A percentile compares a stretch with the other conserved stretches of the same genome.
Conservation (phyloP, 441 rosid species). For the Daphne laureola region DNA sequence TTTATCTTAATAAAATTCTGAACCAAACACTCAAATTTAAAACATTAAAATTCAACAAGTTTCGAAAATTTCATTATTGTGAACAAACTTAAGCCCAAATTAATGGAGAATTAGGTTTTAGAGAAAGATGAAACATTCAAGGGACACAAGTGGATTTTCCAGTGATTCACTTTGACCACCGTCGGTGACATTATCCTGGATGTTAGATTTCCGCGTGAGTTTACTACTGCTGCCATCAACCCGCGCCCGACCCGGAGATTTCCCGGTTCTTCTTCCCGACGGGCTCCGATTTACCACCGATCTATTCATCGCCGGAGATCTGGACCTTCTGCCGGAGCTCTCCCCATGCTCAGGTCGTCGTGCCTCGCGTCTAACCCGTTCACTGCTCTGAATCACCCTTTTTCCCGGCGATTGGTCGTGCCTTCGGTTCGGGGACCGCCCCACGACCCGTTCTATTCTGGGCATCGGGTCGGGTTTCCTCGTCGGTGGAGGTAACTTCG, state of each 20-base stretch:
- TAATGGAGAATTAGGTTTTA: constrained; percentile 5
- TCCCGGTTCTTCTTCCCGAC: constrained; percentile 30
- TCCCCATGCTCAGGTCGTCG: constrained; percentile 44
- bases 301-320: constrained; percentile 60
- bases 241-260: constrained; percentile 57
- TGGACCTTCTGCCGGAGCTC: constrained; percentile 63
- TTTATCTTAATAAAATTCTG: too few relatives aligned
- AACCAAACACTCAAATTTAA: too few relatives aligned
- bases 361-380: constrained; percentile 19
- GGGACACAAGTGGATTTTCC: constrained; percentile 71
- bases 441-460: constrained; percentile 26
- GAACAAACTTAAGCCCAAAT: background rate
- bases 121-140: constrained; percentile 89
- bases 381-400: constrained; percentile 33
- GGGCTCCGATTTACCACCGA: constrained; percentile 45
- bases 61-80: constrained; percentile 5
- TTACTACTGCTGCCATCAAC: constrained; percentile 17
- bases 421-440: constrained; percentile 42
- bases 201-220: constrained; percentile 9
- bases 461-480: constrained; percentile 20
- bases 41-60: background rate
- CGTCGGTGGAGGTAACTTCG: constrained; percentile 17
- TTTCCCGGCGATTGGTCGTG: constrained; percentile 44
- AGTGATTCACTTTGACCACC: constrained; percentile 42
- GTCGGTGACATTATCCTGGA: constrained; percentile 11